Evolutionary conservation across 805 yeast genomes (phyloP), one percentile per base, ranked within the genome.

Genomic region (Sporopachydermia quercuum): DNA sequence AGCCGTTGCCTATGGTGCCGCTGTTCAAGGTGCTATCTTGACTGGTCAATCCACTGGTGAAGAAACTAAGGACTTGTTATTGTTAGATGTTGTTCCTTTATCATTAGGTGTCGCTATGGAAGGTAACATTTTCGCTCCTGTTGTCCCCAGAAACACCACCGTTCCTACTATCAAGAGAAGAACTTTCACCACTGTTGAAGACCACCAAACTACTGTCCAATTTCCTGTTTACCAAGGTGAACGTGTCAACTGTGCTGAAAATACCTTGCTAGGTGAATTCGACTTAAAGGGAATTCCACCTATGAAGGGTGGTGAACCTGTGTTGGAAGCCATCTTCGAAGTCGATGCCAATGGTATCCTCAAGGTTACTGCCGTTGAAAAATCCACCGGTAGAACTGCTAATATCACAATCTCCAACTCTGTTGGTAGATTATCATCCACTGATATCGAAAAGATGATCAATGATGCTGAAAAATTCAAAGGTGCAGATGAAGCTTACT

Each of bases 201-300:
- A 89, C 76, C 85, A 84, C 76, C 98, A 89, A 74, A 89, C 97
- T 61, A 84, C 95, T 54, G 97, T 89, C 51, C 91, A 84, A 70
- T 86, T 89, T 82, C 96, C 94, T 68, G 97, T 89, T 52, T 89
- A 81, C 78, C 96, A 89, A 76, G 98, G 98, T 79, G 98, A 89
- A 77, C 91, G 98, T 76, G 94, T 89, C 59, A 82, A 86, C 86
- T 86, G 95, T 68, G 70, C 80, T 61, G 97, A 89, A 74, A 89
- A 89, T 85, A 84, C 94, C 62, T 74, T 80, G 60, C 80, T 89
- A 65, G 98, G 97, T 74, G 94, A 89, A 77, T 89, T 89, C 70
- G 96, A 89, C 75, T 80, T 89, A 65, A 83, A 85, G 69, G 93
- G 91, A 64, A 83, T 89, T 59, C 97, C 98, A 64, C 96, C 96